These are phyloP conservation scores for Thecamonas trahens DNA, from an alignment of 78 protist genomes.

Conservation along the genomic window DNA sequence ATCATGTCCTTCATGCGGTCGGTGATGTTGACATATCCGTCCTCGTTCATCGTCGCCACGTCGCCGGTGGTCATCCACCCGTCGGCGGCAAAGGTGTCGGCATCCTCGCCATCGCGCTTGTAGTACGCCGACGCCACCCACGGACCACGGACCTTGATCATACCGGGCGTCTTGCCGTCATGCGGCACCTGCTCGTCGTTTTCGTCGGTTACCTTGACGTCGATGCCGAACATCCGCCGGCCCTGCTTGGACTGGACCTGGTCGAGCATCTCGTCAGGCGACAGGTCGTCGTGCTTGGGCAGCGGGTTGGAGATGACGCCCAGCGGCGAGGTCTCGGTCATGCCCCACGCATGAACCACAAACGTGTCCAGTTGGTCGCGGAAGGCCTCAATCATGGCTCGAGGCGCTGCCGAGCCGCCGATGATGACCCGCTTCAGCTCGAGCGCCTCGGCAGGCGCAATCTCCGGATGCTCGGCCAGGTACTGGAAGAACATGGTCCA, in stretches of 20 bases:
- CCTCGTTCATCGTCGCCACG: background rate
- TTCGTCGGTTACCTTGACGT: background rate
- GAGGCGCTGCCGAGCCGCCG: too few species aligned
- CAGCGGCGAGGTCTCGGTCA: conserved; percentile 15
- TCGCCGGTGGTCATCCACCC: conserved; percentile 13
- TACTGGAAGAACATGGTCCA: too few species aligned
- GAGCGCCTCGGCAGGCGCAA: too few species aligned
- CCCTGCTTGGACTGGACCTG: background rate
- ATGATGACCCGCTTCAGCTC: too few species aligned
- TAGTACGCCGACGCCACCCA: background rate
- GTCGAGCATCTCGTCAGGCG: background rate
- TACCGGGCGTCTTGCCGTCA: background rate
- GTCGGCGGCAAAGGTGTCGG: background rate
- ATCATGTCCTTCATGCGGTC: background rate
- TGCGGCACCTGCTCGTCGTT: conserved; percentile 1
- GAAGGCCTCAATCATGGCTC: too few species aligned
- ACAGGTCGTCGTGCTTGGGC: background rate
- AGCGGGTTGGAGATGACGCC: background rate
- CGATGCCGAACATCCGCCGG: background rate
- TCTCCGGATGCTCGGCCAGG: too few species aligned
- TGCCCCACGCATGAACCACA: conserved; percentile 17
- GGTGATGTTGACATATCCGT: background rate
- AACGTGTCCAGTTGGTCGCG: too few species aligned
- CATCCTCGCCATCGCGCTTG: background rate
- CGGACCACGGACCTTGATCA: background rate